A percentile compares a stretch with the other conserved stretches of the same genome.
Conservation (phyloP, 176 grass and related monocot genomes). For the Aechmea fasciata region DNA sequence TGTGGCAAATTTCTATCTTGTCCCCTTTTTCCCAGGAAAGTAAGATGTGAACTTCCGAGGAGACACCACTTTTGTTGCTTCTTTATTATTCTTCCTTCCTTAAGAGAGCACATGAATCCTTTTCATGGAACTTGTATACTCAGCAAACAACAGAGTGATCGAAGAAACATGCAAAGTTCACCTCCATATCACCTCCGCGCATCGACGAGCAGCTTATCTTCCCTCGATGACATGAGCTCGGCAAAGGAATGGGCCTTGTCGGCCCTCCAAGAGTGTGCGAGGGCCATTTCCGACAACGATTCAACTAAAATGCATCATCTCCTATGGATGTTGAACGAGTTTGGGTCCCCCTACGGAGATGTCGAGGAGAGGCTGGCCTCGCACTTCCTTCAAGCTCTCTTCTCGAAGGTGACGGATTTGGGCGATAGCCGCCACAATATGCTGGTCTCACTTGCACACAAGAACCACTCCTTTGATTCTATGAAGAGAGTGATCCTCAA, state of each 20-base stretch:
- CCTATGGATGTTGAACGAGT: slow-evolving; percentile 6
- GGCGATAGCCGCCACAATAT: not conserved
- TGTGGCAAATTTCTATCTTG: no score
- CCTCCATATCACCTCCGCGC: not conserved
- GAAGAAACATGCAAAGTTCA: not conserved
- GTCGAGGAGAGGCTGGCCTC: not conserved
- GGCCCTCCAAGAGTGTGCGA: slow-evolving; percentile 4
- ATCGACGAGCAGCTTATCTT: not conserved
- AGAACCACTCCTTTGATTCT: not conserved
- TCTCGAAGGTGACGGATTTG: not conserved
- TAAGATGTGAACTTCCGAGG: not conserved
- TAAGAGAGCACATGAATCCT: not conserved
- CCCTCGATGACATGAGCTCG: not conserved
- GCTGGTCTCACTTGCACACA: not conserved
- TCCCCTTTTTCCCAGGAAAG: no score
- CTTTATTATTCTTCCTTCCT: not conserved
- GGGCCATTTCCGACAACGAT: slow-evolving; percentile 1
- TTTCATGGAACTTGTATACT: not conserved
- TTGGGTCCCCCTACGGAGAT: slow-evolving; percentile 1
- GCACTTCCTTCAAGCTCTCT: slow-evolving; percentile 3
- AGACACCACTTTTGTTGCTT: not conserved
- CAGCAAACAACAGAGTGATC: not conserved
- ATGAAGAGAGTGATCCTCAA: slow-evolving; percentile 3
- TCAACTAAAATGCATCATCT: slow-evolving; percentile 6
- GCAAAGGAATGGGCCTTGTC: not conserved